Percentiles rank a stretch among this genome's conserved stretches.
Conservation (phyloP, 768 basidiomycete genomes). For the Glaciozyma antarctica region DNA sequence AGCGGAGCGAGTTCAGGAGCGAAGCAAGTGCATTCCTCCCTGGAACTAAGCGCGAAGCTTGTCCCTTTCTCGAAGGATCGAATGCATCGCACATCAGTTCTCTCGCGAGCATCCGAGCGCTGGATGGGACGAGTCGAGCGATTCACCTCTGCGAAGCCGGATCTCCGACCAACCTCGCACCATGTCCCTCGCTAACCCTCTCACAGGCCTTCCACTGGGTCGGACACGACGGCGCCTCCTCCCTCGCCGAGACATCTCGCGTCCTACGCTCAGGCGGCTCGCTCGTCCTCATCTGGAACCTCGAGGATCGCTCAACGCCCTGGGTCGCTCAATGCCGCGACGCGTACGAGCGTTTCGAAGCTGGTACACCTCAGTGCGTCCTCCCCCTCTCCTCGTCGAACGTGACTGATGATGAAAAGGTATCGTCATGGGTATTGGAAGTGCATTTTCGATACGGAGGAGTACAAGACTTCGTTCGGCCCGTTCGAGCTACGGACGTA, state of each 20-base stretch:
- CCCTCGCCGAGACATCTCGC: slow-evolving; percentile 65
- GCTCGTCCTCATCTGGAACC: slow-evolving; percentile 76
- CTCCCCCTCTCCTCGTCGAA: background rate
- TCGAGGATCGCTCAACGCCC: slow-evolving; percentile 58
- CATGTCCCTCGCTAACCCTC: slow-evolving; percentile 1
- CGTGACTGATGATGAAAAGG: background rate
- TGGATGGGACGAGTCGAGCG: too few species aligned
- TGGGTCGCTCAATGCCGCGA: slow-evolving; percentile 71
- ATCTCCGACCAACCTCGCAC: background rate
- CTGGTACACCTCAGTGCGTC: slow-evolving; percentile 56
- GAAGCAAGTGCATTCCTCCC: too few species aligned
- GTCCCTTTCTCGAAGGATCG: too few species aligned
- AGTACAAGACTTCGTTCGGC: slow-evolving; percentile 56
- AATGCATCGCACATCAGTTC: too few species aligned
- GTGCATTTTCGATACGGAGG: slow-evolving; percentile 26
- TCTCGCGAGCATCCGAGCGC: too few species aligned
- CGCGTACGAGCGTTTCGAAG: slow-evolving; percentile 39
- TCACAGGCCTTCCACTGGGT: slow-evolving; percentile 82
- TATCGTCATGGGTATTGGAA: slow-evolving; percentile 24
- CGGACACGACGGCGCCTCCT: slow-evolving; percentile 64
- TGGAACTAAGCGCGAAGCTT: too few species aligned
- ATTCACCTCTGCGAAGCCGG: too few species aligned
- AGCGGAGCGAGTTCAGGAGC: too few species aligned
- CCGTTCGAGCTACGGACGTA: slow-evolving; percentile 50
- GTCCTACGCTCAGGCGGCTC: slow-evolving; percentile 67